Conservation (phyloP, 345 rosid species). For the Gossypium ekmanianum region DNA sequence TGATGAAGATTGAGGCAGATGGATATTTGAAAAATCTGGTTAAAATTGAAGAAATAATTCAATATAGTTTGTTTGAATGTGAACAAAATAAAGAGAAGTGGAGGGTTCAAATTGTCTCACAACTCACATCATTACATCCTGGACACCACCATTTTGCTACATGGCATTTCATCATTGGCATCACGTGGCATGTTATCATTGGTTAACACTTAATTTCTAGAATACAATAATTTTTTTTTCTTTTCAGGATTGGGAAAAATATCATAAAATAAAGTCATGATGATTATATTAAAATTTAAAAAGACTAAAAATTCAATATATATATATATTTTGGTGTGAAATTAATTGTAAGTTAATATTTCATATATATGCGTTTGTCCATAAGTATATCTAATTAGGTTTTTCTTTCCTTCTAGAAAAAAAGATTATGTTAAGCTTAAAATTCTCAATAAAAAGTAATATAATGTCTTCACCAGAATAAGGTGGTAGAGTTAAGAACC, state of each 20-base stretch:
- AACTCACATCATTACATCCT: slow-evolving; percentile 11
- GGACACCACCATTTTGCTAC: slow-evolving; percentile 10
- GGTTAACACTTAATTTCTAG: not conserved
- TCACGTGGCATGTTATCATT: not conserved
- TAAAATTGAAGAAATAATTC: not conserved
- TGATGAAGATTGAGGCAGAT: not conserved
- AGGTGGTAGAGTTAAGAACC: not conserved
- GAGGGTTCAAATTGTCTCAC: not conserved
- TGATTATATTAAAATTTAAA: too few relatives aligned
- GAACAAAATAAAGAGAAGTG: not conserved
- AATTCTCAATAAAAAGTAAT: too few relatives aligned
- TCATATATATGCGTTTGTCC: too few relatives aligned
- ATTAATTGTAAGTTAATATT: too few relatives aligned
- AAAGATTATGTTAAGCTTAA: too few relatives aligned
- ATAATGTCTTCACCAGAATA: not conserved
- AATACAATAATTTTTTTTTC: too few relatives aligned
- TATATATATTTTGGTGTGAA: too few relatives aligned
- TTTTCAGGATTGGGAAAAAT: not conserved
- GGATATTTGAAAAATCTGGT: not conserved
- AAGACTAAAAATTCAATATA: not conserved
- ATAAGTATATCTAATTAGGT: too few relatives aligned
- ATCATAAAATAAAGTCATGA: not conserved
- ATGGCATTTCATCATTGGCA: not conserved
- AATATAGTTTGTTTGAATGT: not conserved
- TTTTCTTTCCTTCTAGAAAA: too few relatives aligned